These are phyloP conservation scores for Phytophthora foliorum DNA, from an alignment of 352 stramenopile species.

Conservation along the genomic window DNA sequence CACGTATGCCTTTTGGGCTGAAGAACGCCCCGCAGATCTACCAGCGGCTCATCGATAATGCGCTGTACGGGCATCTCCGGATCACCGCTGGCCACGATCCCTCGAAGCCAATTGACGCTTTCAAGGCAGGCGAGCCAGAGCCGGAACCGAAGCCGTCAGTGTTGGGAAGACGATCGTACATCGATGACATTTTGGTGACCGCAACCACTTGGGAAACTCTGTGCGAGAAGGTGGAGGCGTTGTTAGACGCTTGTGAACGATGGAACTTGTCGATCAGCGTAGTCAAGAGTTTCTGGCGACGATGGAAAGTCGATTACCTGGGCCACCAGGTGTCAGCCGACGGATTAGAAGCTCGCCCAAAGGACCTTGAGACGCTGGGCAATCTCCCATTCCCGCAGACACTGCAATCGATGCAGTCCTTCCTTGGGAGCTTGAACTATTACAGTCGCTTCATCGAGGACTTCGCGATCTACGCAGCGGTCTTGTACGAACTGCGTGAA, in stretches of 20 bases:
- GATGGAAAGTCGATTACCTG: slow-evolving; percentile 25
- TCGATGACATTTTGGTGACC: not conserved
- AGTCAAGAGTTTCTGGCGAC: slow-evolving; percentile 33
- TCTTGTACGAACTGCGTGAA: too few species aligned
- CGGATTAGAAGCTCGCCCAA: slow-evolving; percentile 17
- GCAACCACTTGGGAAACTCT: too few species aligned
- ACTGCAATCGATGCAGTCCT: slow-evolving; percentile 15
- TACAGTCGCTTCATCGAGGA: slow-evolving; percentile 27
- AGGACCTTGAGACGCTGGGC: slow-evolving; percentile 4
- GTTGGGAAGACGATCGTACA: not conserved
- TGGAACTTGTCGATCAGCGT: slow-evolving; percentile 36
- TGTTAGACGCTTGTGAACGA: too few species aligned
- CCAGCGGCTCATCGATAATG: too few species aligned
- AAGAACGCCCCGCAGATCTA: too few species aligned
- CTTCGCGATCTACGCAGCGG: slow-evolving; percentile 19
- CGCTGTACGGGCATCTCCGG: too few species aligned
- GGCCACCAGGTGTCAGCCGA: slow-evolving; percentile 8
- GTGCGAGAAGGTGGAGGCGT: too few species aligned
- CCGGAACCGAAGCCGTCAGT: not conserved
- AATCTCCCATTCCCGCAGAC: slow-evolving; percentile 16
- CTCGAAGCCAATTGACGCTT: too few species aligned
- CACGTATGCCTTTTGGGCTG: too few species aligned
- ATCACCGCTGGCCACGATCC: too few species aligned
- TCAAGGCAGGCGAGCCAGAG: not conserved
- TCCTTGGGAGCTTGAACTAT: slow-evolving; percentile 28